A percentile compares a stretch with the other conserved stretches of the same genome.
These are phyloP conservation scores for Exophiala calicioides DNA, from an alignment of 2,329 filamentous ascomycete species.

Conservation along the genomic window DNA sequence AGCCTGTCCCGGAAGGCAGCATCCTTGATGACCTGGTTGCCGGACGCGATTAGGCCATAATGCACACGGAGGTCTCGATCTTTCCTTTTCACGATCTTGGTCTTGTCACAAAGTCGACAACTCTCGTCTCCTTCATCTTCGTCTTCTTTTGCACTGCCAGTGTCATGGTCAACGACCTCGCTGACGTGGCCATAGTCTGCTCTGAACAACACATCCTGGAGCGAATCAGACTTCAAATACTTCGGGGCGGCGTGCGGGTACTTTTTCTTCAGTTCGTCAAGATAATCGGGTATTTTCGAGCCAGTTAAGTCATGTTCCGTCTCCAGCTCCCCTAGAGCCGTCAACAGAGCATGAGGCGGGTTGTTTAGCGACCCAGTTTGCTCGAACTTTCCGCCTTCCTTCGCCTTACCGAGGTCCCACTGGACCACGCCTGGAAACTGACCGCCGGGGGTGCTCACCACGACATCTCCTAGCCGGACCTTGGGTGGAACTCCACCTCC, in stretches of 20 bases:
- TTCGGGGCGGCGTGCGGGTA: neutral
- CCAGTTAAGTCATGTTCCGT: neutral
- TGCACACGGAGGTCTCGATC: conserved; percentile 22
- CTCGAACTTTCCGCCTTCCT: conserved; percentile 26
- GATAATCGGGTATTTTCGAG: neutral
- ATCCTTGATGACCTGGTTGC: conserved; percentile 32
- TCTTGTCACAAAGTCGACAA: neutral
- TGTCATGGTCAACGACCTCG: neutral
- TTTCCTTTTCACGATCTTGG: neutral
- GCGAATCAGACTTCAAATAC: neutral
- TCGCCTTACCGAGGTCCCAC: neutral
- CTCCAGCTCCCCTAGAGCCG: conserved; percentile 1
- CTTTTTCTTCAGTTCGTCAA: neutral
- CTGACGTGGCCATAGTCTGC: neutral
- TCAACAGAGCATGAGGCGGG: conserved; percentile 27
- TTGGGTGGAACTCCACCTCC: conserved; percentile 31
- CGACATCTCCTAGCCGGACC: conserved; percentile 35
- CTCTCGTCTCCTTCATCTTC: neutral
- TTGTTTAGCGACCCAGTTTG: conserved; percentile 26
- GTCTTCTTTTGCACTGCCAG: too few species aligned
- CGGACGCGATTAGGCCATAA: conserved; percentile 33
- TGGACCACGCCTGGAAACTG: conserved; percentile 31
- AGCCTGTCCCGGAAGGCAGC: conserved; percentile 12
- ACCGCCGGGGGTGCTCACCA: conserved; percentile 31
- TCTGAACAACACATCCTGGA: neutral